These are phyloP conservation scores for Babesia divergens DNA, from an alignment of 169 alveolate species.

Conservation along the genomic window DNA sequence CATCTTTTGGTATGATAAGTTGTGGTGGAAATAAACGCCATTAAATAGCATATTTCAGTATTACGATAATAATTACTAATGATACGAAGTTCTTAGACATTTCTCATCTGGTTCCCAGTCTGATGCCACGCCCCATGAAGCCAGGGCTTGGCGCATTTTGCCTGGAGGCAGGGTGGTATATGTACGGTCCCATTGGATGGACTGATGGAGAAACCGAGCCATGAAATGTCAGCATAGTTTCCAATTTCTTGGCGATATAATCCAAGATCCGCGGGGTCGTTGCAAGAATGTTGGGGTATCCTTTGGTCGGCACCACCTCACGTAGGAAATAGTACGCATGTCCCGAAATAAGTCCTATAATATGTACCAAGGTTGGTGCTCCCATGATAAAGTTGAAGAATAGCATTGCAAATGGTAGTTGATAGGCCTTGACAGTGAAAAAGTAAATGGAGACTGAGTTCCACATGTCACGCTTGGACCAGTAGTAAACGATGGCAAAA, in stretches of 20 bases:
- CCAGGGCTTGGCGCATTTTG: constrained; percentile 35
- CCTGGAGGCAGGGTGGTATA: constrained; percentile 28
- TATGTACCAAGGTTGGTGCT: constrained; percentile 79
- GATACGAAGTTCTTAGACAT: too few species aligned
- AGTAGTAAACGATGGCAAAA: constrained; percentile 81
- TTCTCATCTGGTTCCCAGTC: constrained; percentile 71
- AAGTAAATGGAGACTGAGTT: constrained; percentile 79
- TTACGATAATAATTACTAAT: too few species aligned
- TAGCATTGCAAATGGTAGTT: constrained; percentile 83
- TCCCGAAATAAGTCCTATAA: constrained; percentile 85
- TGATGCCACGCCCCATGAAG: constrained; percentile 78
- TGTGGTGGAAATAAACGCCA: too few species aligned
- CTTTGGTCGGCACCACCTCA: constrained; percentile 81
- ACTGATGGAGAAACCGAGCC: not conserved
- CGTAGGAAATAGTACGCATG: constrained; percentile 78
- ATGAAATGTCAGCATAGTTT: constrained; percentile 24
- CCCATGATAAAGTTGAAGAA: constrained; percentile 85
- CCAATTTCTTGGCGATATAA: constrained; percentile 64
- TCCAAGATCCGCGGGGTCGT: constrained; percentile 73
- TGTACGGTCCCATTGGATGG: not conserved
- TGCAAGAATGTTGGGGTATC: constrained; percentile 65
- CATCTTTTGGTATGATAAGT: too few species aligned
- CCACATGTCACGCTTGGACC: constrained; percentile 85
- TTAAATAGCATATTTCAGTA: too few species aligned
- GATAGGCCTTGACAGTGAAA: constrained; percentile 81